These are phyloP conservation scores for Coemansia sp. DNA, from an alignment of 192 early-diverging fungal species.

Conservation along the genomic window DNA sequence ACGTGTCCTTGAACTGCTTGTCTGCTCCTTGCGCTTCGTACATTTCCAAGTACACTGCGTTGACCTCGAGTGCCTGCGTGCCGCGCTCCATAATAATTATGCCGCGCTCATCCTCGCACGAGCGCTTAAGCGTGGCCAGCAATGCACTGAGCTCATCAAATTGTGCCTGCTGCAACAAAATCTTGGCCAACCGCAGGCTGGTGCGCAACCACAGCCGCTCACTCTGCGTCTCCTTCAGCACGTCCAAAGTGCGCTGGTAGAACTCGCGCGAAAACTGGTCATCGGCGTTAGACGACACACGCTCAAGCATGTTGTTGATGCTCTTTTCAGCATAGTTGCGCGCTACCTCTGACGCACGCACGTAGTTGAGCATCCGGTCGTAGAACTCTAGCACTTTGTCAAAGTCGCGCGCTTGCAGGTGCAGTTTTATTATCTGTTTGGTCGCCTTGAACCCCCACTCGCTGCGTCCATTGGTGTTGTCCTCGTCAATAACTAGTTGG, in stretches of 20 bases:
- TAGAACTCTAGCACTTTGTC: conserved; percentile 23
- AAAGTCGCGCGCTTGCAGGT: conserved; percentile 13
- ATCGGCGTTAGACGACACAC: conserved; percentile 14
- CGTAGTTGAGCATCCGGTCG: conserved; percentile 34
- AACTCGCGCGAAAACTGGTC: conserved; percentile 21
- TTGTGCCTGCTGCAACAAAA: conserved; percentile 36
- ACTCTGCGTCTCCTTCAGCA: conserved; percentile 34
- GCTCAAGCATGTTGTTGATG: conserved; percentile 51
- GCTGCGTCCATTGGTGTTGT: conserved; percentile 8
- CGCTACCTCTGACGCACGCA: conserved; percentile 22
- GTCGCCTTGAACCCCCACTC: conserved; percentile 54
- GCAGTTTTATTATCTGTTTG: conserved; percentile 46
- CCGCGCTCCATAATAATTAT: conserved; percentile 74
- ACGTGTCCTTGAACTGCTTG: conserved; percentile 88
- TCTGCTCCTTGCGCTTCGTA: conserved; percentile 83
- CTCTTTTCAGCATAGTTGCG: conserved; percentile 51
- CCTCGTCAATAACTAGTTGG: conserved; percentile 19
- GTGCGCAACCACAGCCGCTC: conserved; percentile 50
- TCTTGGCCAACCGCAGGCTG: conserved; percentile 32
- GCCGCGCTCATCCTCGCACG: conserved; percentile 26
- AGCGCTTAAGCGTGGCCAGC: conserved; percentile 19
- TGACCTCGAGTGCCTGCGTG: conserved; percentile 89
- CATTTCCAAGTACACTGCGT: conserved; percentile 96
- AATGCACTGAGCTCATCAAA: conserved; percentile 17
- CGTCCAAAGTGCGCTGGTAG: conserved; percentile 31